These are phyloP conservation scores for Eleusine indica DNA, from an alignment of 176 grass and related monocot genomes.

Conservation along the genomic window DNA sequence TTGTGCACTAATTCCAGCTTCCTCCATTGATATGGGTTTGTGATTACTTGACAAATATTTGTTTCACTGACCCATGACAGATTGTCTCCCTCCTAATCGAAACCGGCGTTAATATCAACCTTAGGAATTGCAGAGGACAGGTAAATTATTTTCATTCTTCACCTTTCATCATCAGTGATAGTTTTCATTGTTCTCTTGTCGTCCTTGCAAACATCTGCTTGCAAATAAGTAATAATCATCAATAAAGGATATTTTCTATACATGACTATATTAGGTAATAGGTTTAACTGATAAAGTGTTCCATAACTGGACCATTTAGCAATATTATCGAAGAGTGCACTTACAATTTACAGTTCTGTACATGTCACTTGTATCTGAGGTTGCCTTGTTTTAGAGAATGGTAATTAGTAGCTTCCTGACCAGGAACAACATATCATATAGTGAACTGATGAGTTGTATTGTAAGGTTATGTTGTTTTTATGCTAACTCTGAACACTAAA, in stretches of 20 bases:
- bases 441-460: neutral
- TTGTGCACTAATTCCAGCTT: conserved; percentile 5
- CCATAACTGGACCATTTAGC: neutral
- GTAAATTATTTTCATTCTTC: conserved; percentile 40
- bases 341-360: conserved; percentile 12
- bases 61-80: conserved; percentile 44
- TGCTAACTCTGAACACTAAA: conserved; percentile 24
- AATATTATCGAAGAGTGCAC: neutral
- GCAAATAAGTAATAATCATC: conserved; percentile 11
- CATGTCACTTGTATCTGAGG: conserved; percentile 26
- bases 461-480: neutral
- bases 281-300: neutral
- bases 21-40: conserved; percentile 13
- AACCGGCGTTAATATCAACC: conserved; percentile 88
- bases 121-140: conserved; percentile 88
- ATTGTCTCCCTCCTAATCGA: conserved; percentile 92
- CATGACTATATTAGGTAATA: conserved; percentile 16
- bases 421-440: neutral
- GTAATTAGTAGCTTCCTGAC: conserved; percentile 7
- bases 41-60: conserved; percentile 31
- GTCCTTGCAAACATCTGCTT: neutral
- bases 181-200: neutral
- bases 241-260: conserved; percentile 18
- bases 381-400: neutral
- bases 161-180: conserved; percentile 20